Evolutionary conservation across 495 filamentous ascomycete species (phyloP).

Genomic region (Margaritispora aquatica): DNA sequence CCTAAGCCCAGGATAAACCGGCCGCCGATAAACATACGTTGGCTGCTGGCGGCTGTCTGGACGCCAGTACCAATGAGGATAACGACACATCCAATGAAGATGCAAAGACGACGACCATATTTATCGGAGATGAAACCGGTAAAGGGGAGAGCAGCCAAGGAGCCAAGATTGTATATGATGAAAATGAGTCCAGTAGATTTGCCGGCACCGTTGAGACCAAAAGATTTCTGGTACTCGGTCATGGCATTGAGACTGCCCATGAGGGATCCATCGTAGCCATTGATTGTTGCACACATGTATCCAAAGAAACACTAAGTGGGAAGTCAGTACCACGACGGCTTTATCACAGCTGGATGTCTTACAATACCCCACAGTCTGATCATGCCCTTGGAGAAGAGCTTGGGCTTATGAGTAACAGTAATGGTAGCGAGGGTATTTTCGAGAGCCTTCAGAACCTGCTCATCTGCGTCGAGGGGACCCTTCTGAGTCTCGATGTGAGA

Average conservation of each 20-base stretch:
- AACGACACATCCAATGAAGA: slow-evolving; percentile 45
- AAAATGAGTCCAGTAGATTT: slow-evolving; percentile 37
- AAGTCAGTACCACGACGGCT: too few species aligned
- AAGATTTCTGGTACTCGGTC: slow-evolving; percentile 24
- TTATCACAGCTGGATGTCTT: too few species aligned
- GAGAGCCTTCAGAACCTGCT: neutral
- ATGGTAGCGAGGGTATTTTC: neutral
- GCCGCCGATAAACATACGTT: slow-evolving; percentile 51
- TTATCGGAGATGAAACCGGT: slow-evolving; percentile 21
- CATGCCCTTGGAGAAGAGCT: neutral
- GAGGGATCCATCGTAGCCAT: slow-evolving; percentile 27
- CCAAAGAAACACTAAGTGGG: too few species aligned
- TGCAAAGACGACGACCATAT: slow-evolving; percentile 44
- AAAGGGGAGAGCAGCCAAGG: slow-evolving; percentile 13
- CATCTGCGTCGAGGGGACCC: neutral
- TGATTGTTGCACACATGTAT: slow-evolving; percentile 39
- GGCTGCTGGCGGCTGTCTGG: too few species aligned
- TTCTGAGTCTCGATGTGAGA: neutral
- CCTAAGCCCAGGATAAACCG: slow-evolving; percentile 54
- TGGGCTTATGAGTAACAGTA: neutral
- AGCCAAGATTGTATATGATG: slow-evolving; percentile 42
- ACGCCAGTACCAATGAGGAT: slow-evolving; percentile 49
- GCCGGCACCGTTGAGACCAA: neutral
- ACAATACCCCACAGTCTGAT: neutral
- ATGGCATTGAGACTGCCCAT: slow-evolving; percentile 41